A percentile compares a stretch with the other conserved stretches of the same genome.
These are phyloP conservation scores for Aureococcus anophagefferens DNA, from an alignment of 108 stramenopile genomes.

Conservation along the genomic window DNA sequence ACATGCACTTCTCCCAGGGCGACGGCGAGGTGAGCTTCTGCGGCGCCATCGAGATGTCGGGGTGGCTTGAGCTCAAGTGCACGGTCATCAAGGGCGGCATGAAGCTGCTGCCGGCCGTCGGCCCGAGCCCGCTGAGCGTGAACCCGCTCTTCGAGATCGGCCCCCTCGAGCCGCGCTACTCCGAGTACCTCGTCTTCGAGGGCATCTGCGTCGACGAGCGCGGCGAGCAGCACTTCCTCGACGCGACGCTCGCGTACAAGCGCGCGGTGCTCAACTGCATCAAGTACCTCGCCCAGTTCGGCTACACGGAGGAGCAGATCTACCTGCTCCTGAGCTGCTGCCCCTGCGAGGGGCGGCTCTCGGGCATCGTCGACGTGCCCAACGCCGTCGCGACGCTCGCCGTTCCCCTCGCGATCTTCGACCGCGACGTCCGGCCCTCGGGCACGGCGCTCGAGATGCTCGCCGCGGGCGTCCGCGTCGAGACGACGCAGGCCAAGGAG, in stretches of 20 bases:
- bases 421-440: slow-evolving; percentile 54
- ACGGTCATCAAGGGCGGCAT: slow-evolving; percentile 54
- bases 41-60: slow-evolving; percentile 47
- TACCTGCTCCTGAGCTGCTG: slow-evolving; percentile 45
- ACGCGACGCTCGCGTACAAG: slow-evolving; percentile 60
- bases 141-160: slow-evolving; percentile 62
- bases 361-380: slow-evolving; percentile 57
- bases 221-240: slow-evolving; percentile 54
- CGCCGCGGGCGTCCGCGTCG: too few relatives aligned
- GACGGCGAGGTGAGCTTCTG: slow-evolving; percentile 62
- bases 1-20: slow-evolving; percentile 59
- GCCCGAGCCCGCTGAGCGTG: slow-evolving; percentile 42
- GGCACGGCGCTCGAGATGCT: too few relatives aligned
- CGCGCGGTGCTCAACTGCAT: slow-evolving; percentile 54
- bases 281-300: slow-evolving; percentile 55
- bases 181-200: slow-evolving; percentile 57
- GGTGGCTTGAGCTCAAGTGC: slow-evolving; percentile 49
- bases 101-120: slow-evolving; percentile 49
- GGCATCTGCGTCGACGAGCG: slow-evolving; percentile 56
- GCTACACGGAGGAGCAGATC: slow-evolving; percentile 55
- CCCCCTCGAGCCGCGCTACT: slow-evolving; percentile 56
- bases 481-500: too few relatives aligned
- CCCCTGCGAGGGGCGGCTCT: slow-evolving; percentile 57
- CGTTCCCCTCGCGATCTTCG: slow-evolving; percentile 54
- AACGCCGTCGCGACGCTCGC: slow-evolving; percentile 53